These are phyloP conservation scores for Beauveria sp. DNA, from an alignment of 2,329 filamentous ascomycete species.

Conservation along the genomic window DNA sequence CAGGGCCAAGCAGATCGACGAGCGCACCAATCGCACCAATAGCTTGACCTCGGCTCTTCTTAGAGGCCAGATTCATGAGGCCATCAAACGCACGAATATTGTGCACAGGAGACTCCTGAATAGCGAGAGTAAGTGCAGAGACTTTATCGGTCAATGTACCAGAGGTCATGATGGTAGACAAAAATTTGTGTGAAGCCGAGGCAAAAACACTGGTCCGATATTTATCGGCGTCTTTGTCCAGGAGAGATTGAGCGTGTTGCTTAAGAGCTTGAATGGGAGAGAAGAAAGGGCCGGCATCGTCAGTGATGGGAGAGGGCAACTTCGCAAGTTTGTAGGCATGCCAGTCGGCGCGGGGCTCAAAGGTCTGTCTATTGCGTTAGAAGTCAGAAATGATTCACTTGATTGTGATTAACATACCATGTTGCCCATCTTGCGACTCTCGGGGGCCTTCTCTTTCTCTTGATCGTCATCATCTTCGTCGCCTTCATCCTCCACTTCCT, in stretches of 20 bases:
- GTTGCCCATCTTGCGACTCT: conserved; percentile 24
- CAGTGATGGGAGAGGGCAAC: conserved; percentile 37
- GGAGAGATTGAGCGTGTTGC: conserved; percentile 62
- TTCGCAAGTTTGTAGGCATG: conserved; percentile 36
- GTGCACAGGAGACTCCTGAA: conserved; percentile 94
- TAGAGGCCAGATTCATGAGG: conserved; percentile 74
- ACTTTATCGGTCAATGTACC: conserved; percentile 96
- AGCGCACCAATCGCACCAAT: conserved; percentile 87
- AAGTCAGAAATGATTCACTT: conserved; percentile 19
- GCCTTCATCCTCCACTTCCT: conserved; percentile 25
- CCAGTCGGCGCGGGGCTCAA: conserved; percentile 53
- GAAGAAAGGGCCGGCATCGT: conserved; percentile 36
- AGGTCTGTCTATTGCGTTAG: conserved; percentile 38
- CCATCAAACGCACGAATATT: conserved; percentile 85
- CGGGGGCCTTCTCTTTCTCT: conserved; percentile 22
- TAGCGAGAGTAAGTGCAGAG: conserved; percentile 84
- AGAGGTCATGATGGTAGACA: conserved; percentile 93
- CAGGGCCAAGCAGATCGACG: conserved; percentile 89
- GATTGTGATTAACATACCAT: conserved; percentile 24
- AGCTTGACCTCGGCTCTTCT: conserved; percentile 88
- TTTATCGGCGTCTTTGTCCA: conserved; percentile 68
- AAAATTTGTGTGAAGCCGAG: conserved; percentile 88
- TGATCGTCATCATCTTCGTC: conserved; percentile 24
- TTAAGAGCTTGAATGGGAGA: conserved; percentile 46
- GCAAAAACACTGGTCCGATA: conserved; percentile 70